Evolutionary conservation across 208 protist genomes (phyloP).

Genomic region (Porcisia hertigi): DNA sequence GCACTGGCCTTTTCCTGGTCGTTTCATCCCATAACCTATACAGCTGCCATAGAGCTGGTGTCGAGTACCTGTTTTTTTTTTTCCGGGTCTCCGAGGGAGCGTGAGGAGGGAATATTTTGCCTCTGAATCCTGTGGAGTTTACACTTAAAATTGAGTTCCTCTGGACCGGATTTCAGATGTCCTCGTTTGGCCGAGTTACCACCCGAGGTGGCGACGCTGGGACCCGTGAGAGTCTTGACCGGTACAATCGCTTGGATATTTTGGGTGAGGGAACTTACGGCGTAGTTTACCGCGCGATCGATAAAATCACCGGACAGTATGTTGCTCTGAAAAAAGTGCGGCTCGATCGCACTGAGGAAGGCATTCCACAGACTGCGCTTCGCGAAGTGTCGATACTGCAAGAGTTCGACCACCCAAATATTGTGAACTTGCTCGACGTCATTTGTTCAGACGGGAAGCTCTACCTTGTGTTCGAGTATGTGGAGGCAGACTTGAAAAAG

Average conservation of each 20-base stretch:
- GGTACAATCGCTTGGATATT: conserved; percentile 89
- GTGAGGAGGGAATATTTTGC: not conserved
- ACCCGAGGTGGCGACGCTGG: conserved; percentile 37
- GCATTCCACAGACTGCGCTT: conserved; percentile 97
- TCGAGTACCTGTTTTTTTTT: not conserved
- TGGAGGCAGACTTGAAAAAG: conserved; percentile 97
- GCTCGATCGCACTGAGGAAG: conserved; percentile 97
- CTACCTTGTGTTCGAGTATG: conserved; percentile 92
- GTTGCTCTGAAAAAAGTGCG: conserved; percentile 98
- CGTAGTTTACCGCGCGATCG: conserved; percentile 90
- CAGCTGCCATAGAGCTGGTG: not conserved
- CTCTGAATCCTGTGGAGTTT: not conserved
- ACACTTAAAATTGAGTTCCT: not conserved
- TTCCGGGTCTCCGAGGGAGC: not conserved
- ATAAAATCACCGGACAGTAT: conserved; percentile 78
- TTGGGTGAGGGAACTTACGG: conserved; percentile 94
- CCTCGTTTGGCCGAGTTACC: conserved; percentile 47
- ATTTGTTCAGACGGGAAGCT: conserved; percentile 89
- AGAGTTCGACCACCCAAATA: conserved; percentile 97
- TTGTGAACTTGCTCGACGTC: conserved; percentile 93
- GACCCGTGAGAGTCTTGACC: conserved; percentile 71
- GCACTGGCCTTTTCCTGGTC: not conserved
- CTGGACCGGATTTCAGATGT: conserved; percentile 36
- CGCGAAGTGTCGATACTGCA: conserved; percentile 98
- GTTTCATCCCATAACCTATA: not conserved